These are phyloP conservation scores for Edaphochlamys debaryana DNA, from an alignment of 139 green algal genomes.

Conservation along the genomic window DNA sequence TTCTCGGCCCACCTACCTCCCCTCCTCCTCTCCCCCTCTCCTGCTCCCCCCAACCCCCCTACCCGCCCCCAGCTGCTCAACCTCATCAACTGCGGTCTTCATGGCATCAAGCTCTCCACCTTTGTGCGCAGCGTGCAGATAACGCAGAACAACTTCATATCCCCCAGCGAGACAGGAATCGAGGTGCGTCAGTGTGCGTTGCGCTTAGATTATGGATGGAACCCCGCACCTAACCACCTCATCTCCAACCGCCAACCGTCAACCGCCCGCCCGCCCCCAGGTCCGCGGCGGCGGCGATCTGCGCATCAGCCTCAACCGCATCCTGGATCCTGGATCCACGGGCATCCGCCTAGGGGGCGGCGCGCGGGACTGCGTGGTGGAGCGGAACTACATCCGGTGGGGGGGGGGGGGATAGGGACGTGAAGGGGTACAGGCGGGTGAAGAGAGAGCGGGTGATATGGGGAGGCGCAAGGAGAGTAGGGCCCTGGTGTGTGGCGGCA, in stretches of 20 bases:
- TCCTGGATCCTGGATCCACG: neutral
- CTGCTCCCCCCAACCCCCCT: too few species aligned
- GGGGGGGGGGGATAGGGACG: too few species aligned
- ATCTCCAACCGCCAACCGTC: too few species aligned
- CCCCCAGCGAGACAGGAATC: neutral
- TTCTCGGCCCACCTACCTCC: too few species aligned
- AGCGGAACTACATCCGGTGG: conserved; percentile 23
- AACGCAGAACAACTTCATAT: neutral
- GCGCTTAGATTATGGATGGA: too few species aligned
- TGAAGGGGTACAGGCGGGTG: too few species aligned
- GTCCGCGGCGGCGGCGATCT: conserved; percentile 17
- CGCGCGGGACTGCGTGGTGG: conserved; percentile 19
- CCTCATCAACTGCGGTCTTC: conserved; percentile 9
- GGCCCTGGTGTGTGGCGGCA: too few species aligned
- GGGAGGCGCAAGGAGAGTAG: too few species aligned
- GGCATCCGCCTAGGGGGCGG: conserved; percentile 33
- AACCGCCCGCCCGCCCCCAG: neutral
- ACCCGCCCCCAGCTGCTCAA: too few species aligned
- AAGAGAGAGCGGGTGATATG: too few species aligned
- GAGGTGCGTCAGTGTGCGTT: neutral
- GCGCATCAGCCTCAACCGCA: conserved; percentile 5
- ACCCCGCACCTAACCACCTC: too few species aligned
- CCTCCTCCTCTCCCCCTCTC: too few species aligned
- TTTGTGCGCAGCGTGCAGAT: conserved; percentile 23
- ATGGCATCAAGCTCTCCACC: conserved; percentile 42